A percentile compares a stretch with the other conserved stretches of the same genome.
These are phyloP conservation scores for Lachnellula willkommii DNA, from an alignment of 2,329 filamentous ascomycete genomes.

Conservation along the genomic window DNA sequence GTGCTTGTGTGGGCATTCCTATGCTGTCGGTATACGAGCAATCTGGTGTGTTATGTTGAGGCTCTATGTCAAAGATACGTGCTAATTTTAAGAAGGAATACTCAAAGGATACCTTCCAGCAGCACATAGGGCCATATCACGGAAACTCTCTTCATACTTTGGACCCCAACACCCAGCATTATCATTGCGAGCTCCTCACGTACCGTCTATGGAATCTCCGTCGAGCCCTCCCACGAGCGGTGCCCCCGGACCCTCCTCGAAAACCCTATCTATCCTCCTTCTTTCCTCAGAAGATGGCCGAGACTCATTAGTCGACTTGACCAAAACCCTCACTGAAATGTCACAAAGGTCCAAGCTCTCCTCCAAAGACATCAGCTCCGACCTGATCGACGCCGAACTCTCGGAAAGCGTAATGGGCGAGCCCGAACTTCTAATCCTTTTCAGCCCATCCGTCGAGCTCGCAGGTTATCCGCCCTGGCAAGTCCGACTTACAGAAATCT, in stretches of 20 bases:
- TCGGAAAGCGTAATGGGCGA: slow-evolving; percentile 75
- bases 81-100: slow-evolving; percentile 52
- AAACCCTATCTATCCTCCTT: slow-evolving; percentile 60
- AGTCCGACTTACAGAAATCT: slow-evolving; percentile 90
- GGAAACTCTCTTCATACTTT: slow-evolving; percentile 83
- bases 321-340: slow-evolving; percentile 92
- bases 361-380: slow-evolving; percentile 73
- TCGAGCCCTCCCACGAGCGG: slow-evolving; percentile 40
- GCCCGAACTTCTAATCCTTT: slow-evolving; percentile 83
- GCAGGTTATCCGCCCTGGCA: slow-evolving; percentile 97
- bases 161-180: slow-evolving; percentile 68
- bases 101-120: slow-evolving; percentile 87
- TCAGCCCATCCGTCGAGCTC: slow-evolving; percentile 75
- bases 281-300: slow-evolving; percentile 85
- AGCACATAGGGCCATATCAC: slow-evolving; percentile 71
- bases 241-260: slow-evolving; percentile 34
- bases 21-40: slow-evolving; percentile 87
- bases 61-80: not conserved
- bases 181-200: slow-evolving; percentile 66
- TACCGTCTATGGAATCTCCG: slow-evolving; percentile 51
- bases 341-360: slow-evolving; percentile 81
- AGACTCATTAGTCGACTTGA: slow-evolving; percentile 91
- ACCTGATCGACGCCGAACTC: slow-evolving; percentile 86
- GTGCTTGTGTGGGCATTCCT: slow-evolving; percentile 80
- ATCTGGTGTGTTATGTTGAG: slow-evolving; percentile 57